Evolutionary conservation across 176 grass and related monocot species (phyloP).

Genomic region (Melocanna baccifera): DNA sequence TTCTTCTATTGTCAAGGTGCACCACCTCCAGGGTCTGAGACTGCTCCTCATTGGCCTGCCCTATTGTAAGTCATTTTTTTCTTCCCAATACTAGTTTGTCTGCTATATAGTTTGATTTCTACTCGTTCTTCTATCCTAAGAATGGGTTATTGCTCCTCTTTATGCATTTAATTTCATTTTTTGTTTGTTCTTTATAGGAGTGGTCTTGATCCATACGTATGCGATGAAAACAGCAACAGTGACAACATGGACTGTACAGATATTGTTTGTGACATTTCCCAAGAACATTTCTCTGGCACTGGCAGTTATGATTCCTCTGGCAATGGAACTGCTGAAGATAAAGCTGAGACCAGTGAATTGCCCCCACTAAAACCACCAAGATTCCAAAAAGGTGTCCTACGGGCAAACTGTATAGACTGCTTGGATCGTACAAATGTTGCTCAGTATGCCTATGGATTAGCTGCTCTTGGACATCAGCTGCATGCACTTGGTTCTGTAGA

Average conservation of each 20-base stretch:
- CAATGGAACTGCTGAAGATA: conserved; percentile 52
- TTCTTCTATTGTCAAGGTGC: conserved; percentile 76
- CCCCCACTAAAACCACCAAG: conserved; percentile 41
- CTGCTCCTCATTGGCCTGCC: conserved; percentile 42
- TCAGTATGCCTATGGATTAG: conserved; percentile 89
- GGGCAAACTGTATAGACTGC: conserved; percentile 96
- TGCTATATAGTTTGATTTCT: neutral
- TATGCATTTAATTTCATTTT: conserved; percentile 5
- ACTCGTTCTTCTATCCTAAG: neutral
- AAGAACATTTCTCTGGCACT: conserved; percentile 62
- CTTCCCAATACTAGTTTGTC: neutral
- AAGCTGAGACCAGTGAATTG: conserved; percentile 39
- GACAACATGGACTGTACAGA: conserved; percentile 54
- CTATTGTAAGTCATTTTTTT: conserved; percentile 50
- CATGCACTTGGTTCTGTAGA: conserved; percentile 53
- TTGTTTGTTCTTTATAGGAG: conserved; percentile 27
- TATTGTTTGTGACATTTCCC: conserved; percentile 47
- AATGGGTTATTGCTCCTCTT: conserved; percentile 9
- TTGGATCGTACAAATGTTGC: conserved; percentile 98
- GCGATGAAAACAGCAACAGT: conserved; percentile 58
- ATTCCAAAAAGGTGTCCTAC: conserved; percentile 78
- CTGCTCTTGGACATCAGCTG: conserved; percentile 82
- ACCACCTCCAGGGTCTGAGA: conserved; percentile 38
- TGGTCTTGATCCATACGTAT: conserved; percentile 34
- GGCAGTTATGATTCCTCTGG: conserved; percentile 56